These are phyloP conservation scores for Aspergillus sergii DNA, from an alignment of 2,329 filamentous ascomycete species.

Conservation along the genomic window DNA sequence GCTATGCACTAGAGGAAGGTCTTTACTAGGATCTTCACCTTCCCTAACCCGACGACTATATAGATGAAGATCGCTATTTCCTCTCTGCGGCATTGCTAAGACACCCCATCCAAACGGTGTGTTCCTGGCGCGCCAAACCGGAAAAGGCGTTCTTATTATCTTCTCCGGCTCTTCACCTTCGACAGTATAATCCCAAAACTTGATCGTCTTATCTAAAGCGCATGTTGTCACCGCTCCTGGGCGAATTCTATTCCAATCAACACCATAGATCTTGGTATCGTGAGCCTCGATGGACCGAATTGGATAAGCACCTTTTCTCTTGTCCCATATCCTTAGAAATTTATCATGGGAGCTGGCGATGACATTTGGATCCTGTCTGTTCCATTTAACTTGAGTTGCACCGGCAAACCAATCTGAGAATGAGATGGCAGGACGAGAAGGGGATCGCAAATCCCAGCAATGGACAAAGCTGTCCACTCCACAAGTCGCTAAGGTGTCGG, in stretches of 20 bases:
- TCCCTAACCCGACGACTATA: slow-evolving; percentile 66
- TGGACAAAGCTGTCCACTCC: slow-evolving; percentile 92
- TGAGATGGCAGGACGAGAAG: slow-evolving; percentile 71
- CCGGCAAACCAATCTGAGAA: slow-evolving; percentile 94
- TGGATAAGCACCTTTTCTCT: slow-evolving; percentile 74
- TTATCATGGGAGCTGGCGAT: slow-evolving; percentile 89
- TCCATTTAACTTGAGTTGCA: slow-evolving; percentile 94
- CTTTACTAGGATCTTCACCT: slow-evolving; percentile 38
- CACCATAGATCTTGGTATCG: slow-evolving; percentile 88
- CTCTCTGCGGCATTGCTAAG: slow-evolving; percentile 88
- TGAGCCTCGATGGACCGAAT: slow-evolving; percentile 85
- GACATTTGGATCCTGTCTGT: slow-evolving; percentile 81
- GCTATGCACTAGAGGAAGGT: slow-evolving; percentile 50
- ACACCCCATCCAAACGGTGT: slow-evolving; percentile 87
- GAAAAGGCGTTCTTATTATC: slow-evolving; percentile 79
- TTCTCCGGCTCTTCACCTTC: slow-evolving; percentile 69
- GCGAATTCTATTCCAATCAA: slow-evolving; percentile 87
- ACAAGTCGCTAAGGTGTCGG: slow-evolving; percentile 85
- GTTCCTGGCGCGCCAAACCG: slow-evolving; percentile 87
- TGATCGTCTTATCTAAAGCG: slow-evolving; percentile 88
- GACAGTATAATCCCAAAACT: slow-evolving; percentile 82
- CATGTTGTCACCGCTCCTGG: slow-evolving; percentile 78
- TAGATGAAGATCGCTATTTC: slow-evolving; percentile 80
- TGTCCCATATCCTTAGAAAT: slow-evolving; percentile 87
- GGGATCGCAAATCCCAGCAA: slow-evolving; percentile 82